Percentiles rank a stretch among this genome's conserved stretches.
Conservation (phyloP, 2,329 filamentous ascomycete species). For the Colletotrichum cordylinicola region DNA sequence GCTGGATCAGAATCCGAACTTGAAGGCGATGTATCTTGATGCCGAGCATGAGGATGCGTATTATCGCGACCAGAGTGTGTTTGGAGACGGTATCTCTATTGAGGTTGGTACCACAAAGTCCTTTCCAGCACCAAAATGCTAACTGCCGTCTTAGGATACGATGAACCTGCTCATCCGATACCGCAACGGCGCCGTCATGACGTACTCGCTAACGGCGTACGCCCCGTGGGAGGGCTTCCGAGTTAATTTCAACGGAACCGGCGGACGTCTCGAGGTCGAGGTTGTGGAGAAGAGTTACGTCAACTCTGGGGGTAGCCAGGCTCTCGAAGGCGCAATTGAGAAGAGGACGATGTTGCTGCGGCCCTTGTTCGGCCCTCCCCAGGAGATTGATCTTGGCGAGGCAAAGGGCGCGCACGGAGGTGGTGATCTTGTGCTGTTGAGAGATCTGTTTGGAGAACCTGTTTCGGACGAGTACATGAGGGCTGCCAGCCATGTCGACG, state of each 20-base stretch:
- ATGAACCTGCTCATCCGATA: conserved; percentile 67
- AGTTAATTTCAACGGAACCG: conserved; percentile 63
- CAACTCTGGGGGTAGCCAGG: conserved; percentile 64
- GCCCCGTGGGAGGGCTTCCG: conserved; percentile 68
- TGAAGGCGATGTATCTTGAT: conserved; percentile 65
- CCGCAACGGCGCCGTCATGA: conserved; percentile 60
- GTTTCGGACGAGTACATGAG: conserved; percentile 57
- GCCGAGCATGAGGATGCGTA: conserved; percentile 70
- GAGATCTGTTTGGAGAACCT: conserved; percentile 61
- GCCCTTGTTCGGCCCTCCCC: conserved; percentile 61
- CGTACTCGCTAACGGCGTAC: conserved; percentile 65
- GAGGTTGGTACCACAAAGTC: conserved; percentile 35
- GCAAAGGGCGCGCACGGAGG: conserved; percentile 64
- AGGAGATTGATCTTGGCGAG: conserved; percentile 57
- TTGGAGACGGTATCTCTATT: conserved; percentile 68
- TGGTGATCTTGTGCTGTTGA: conserved; percentile 61
- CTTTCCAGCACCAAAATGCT: rapidly evolving
- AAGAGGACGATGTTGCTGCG: conserved; percentile 53
- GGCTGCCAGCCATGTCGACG: conserved; percentile 64
- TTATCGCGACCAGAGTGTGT: conserved; percentile 66
- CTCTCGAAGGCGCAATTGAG: conserved; percentile 58
- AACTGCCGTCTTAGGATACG: conserved; percentile 48
- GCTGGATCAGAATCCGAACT: conserved; percentile 54
- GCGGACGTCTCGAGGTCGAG: conserved; percentile 64
- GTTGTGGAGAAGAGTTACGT: conserved; percentile 68